phyloP scores from a whole-genome alignment of 192 early-diverging fungal genomes.

The Gryganskiella cystojenkinii region DNA sequence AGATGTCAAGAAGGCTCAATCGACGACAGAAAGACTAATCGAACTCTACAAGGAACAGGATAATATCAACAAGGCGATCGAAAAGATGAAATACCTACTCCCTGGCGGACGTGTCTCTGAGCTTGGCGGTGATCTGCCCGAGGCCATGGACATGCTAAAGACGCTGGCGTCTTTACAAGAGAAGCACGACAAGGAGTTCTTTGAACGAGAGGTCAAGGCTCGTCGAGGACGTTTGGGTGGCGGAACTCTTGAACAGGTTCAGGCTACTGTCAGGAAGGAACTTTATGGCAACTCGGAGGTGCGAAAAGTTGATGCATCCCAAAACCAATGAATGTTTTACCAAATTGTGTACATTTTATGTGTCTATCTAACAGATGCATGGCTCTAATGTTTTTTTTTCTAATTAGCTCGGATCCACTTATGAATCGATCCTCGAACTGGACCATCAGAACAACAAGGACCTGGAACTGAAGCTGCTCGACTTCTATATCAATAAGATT shows the following conservation, averaged over 20 bases:
- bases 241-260: slow-evolving; percentile 67
- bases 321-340: background rate
- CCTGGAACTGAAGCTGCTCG: slow-evolving; percentile 32
- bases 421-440: slow-evolving; percentile 45
- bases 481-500: slow-evolving; percentile 52
- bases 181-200: slow-evolving; percentile 49
- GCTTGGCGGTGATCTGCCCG: slow-evolving; percentile 46
- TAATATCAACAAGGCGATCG: slow-evolving; percentile 37
- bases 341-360: background rate
- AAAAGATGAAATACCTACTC: slow-evolving; percentile 52
- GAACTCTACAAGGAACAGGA: slow-evolving; percentile 58
- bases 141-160: slow-evolving; percentile 45
- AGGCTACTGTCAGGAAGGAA: slow-evolving; percentile 72
- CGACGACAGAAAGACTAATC: slow-evolving; percentile 64
- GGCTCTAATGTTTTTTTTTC: background rate
- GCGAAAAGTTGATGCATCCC: background rate
- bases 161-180: slow-evolving; percentile 47
- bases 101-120: slow-evolving; percentile 59
- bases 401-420: slow-evolving; percentile 48
- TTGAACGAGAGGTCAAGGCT: slow-evolving; percentile 69
- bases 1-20: slow-evolving; percentile 61
- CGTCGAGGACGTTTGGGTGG: slow-evolving; percentile 77
- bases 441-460: slow-evolving; percentile 25
- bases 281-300: slow-evolving; percentile 69
- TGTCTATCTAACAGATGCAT: background rate